Conservation (phyloP, 1,139 yeast genomes). For the Pneumocystis oryctolagi region DNA sequence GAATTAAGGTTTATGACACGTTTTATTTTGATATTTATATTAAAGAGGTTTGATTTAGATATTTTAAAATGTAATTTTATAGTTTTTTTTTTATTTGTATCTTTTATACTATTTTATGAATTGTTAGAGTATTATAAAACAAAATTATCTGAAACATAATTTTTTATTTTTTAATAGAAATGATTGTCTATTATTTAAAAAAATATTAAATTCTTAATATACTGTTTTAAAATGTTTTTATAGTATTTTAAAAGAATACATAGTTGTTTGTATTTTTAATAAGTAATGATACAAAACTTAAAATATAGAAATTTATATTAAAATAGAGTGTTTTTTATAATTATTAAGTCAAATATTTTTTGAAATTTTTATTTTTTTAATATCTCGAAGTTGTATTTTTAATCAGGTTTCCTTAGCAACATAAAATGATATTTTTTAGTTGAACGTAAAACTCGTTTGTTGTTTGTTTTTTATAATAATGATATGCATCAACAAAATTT, state of each 20-base stretch:
- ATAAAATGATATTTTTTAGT: neutral
- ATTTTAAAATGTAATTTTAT: neutral
- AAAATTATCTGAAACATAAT: neutral
- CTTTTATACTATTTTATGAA: neutral
- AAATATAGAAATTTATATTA: neutral
- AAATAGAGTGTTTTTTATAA: neutral
- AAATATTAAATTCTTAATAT: too few species aligned
- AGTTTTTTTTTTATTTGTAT: neutral
- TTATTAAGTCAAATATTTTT: neutral
- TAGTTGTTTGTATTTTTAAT: too few species aligned
- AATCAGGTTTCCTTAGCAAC: neutral
- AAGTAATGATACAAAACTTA: too few species aligned
- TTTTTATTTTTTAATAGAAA: neutral
- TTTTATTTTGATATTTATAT: neutral
- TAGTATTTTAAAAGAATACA: neutral
- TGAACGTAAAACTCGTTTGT: neutral
- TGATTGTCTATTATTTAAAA: neutral
- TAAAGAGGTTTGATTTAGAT: neutral
- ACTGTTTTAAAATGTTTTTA: too few species aligned
- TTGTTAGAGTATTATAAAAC: neutral
- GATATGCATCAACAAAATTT: conserved; percentile 1
- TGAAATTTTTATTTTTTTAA: neutral
- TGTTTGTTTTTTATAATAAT: neutral
- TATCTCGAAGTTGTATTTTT: neutral
- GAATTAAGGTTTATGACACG: neutral